Percentiles rank a stretch among this genome's conserved stretches.
Evolutionary conservation across 345 rosid genomes (phyloP).

Genomic region (Populus alba): DNA sequence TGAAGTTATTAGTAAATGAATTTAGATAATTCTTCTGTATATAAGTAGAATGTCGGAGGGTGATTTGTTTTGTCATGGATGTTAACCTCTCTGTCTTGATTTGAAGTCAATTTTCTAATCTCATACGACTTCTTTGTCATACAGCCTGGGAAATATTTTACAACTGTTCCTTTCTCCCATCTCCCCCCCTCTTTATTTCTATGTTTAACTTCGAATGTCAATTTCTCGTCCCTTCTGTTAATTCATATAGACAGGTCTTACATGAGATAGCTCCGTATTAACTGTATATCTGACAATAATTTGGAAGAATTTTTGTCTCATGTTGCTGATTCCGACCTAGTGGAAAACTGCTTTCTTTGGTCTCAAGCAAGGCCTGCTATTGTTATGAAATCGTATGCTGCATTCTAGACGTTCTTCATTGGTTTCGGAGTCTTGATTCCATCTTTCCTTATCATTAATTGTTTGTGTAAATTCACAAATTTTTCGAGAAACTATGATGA

Average conservation of each 20-base stretch:
- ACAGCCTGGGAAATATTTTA: neutral
- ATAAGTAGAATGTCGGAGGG: neutral
- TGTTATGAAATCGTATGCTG: neutral
- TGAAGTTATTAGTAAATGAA: conserved; percentile 1
- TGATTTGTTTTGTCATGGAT: neutral
- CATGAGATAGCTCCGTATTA: neutral
- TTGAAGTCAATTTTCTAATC: neutral
- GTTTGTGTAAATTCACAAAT: neutral
- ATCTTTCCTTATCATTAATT: neutral
- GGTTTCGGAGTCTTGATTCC: neutral
- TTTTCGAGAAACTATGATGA: neutral
- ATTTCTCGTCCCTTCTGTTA: neutral
- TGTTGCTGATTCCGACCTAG: neutral
- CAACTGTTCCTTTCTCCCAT: neutral
- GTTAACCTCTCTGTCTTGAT: neutral
- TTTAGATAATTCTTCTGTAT: conserved; percentile 10
- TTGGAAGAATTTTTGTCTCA: no score
- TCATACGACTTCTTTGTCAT: neutral
- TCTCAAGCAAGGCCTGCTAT: neutral
- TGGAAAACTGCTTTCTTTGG: neutral
- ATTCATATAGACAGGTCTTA: neutral
- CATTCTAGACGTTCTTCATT: neutral
- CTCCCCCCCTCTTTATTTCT: neutral
- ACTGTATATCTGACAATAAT: no score
- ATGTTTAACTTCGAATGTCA: neutral